Base-by-base conservation (phyloP, 2,329 filamentous ascomycete genomes). In the Tetracladium maxilliforme region DNA sequence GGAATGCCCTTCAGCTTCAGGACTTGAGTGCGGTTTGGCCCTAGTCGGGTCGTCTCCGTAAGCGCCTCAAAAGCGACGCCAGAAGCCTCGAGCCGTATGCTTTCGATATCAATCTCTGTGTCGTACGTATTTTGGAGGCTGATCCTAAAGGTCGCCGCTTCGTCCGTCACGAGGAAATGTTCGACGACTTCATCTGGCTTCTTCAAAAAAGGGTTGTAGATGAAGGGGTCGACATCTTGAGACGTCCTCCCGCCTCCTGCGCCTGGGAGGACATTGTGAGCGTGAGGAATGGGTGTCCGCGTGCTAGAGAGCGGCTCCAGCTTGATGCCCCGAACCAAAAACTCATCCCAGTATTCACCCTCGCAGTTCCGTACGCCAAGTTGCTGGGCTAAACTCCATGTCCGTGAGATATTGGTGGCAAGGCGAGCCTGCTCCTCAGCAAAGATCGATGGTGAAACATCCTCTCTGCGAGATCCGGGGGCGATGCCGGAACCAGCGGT, bases 311-410 rank as follows among this genome's bases (percentile, higher is more conserved):
- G 48, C 14, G 77, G 58, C 25, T 84, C 69, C 21, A 92, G 56
- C 27, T 74, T 68, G 37, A 92, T 58, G 33, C 72, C 72, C 24
- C 90, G 73, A 23, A 98, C 65, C 7, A 98, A 58, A 39, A 95
- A 95, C 41, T 93, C 83, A 46, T 98, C 90, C 90, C 90, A 98
- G 44, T 94, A 98, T 37, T 90, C 79, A 6, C 83, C 84, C 26
- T 72, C 64, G 21, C 87, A 51, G 28, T 76, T 54, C 5, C 64
- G 56, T 15, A 84, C 54, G 1, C 84, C 84, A 14, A 94, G 52
- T 30, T 79, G 74, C 31, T 68, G 69, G 1, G 80, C 76, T n/a
- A 90, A 69, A 16, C 63, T 69, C 16, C 86, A 70, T 1, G 86
- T 93, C 33, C 87, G 78, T 18, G 75, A 70, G 30, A 98, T 86